Base-by-base conservation (phyloP, 2,329 filamentous ascomycete species). In the Metarhizium brunneum region DNA sequence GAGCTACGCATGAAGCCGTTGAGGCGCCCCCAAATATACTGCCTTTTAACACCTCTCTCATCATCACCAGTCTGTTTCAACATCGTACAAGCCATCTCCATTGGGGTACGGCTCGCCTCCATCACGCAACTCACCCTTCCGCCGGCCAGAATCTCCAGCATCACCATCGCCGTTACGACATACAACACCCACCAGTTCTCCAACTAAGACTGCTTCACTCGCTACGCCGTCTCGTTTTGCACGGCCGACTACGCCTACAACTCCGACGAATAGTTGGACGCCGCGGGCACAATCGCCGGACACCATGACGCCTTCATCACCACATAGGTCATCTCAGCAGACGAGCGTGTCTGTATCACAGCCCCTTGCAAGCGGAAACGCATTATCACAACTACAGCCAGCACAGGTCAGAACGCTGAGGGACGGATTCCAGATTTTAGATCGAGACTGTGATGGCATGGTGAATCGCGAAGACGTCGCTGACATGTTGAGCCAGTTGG, bases 371-470 rank as follows among this genome's bases (percentile, higher is more conserved):
- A 70, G 74, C 54, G 75, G 76, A 38, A 83, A 79, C 63, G 77
- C 84, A 14, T 75, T 91, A 48, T 85, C 86, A 2, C 86, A 88
- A 65, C 73, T 97, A 47, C 88, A 92, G 42, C 85, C 90, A 2
- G 79, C 88, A 3, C 90, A 96, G 63, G 84, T 96, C 40, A 84
- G 92, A 65, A 89, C 90, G 63, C 82, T 99, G 71, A 84, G 94
- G 58, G 92, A 97, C 68, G 90, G 88, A 0, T 99, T 97, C 70
- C 90, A 95, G 70, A 91, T 96, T 57, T 79, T 99, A 50, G 94
- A 97, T 70, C 82, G 90, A 58, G 87, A 94, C 70, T 92, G 90
- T 65, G 90, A 94, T 65, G 92, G 92, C 18, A 76, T 82, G 52
- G 86, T 99, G 58, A 88, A 86, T 61, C 81, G 87, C 57, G 87